A percentile compares a stretch with the other conserved stretches of the same genome.
Conservation (phyloP, 768 basidiomycete genomes). For the Xanthoconium purpureum region DNA sequence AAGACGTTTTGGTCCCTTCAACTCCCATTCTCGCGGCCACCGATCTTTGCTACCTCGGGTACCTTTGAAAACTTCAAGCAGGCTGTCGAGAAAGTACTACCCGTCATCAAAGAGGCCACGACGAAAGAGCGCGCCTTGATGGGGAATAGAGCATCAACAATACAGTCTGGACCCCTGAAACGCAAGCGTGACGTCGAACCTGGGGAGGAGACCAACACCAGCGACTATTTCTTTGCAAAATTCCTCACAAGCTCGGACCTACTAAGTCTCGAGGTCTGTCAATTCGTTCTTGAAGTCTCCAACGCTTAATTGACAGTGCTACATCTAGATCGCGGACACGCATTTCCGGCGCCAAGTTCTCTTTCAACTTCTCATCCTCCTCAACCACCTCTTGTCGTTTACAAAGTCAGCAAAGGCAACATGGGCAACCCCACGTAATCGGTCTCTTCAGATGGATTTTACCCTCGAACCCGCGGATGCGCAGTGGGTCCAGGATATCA, state of each 20-base stretch:
- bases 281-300: constrained; percentile 2
- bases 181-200: constrained; percentile 62
- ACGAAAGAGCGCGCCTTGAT: constrained; percentile 86
- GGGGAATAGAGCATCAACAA: constrained; percentile 58
- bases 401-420: constrained; percentile 62
- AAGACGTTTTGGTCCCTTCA: constrained; percentile 90
- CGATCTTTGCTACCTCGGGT: constrained; percentile 55
- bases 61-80: constrained; percentile 66
- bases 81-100: constrained; percentile 68
- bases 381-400: constrained; percentile 71
- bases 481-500: constrained; percentile 75
- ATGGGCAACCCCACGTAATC: constrained; percentile 65
- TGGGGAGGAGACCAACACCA: constrained; percentile 49
- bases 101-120: constrained; percentile 81
- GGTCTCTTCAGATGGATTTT: constrained; percentile 82
- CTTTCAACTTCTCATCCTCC: constrained; percentile 77
- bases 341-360: constrained; percentile 92
- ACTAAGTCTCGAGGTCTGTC: constrained; percentile 76
- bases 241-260: constrained; percentile 87
- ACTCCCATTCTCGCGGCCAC: constrained; percentile 77
- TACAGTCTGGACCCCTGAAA: constrained; percentile 44
- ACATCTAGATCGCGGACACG: constrained; percentile 74
- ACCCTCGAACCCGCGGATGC: constrained; percentile 63
- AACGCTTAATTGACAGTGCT: constrained; percentile 10
- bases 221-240: constrained; percentile 91